Base-by-base conservation (phyloP, 805 yeast genomes). In the Kodamaea kakaduensis region DNA sequence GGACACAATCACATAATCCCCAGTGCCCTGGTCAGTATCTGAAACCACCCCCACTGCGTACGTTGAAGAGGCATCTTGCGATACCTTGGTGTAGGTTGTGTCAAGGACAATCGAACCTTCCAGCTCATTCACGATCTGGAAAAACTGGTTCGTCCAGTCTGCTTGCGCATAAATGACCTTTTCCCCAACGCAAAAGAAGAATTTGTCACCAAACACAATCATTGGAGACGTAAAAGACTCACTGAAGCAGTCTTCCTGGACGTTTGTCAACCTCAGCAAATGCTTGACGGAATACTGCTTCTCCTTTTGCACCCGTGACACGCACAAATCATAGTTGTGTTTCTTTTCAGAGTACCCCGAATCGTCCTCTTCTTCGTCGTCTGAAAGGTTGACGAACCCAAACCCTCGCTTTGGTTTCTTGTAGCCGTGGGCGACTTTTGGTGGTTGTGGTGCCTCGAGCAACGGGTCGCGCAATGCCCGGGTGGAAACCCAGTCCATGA, bases 11-110 rank as follows among this genome's bases (percentile, higher is more conserved):
- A 27, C n/a, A 35, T 54, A 59, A 6, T 51, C 54, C 1, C 67
- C 67, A 3, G 57, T 44, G 17, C 51, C 53, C 2, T 57, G 45
- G 9, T 52, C 39, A n/a, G 38, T 46, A 31, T 63, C 69, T 9
- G 37, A 43, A 2, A 61, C 29, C 17, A 44, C 41, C 9, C 51
- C 45, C 31, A 43, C 25, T 3, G 25, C 33, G 22, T 24, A 23
- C 3, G 15, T 15, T 9, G 15, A 17, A 7, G 27, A 28, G 6
- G 33, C 18, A 15, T 17, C 25, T 2, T 15, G 9, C 6, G 32
- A 9, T 4, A 22, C 22, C 9, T 22, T 6, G 9, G 27, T 27
- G 22, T 34, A 34, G 9, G n/a, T 22, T 1, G 37, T 30, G 3
- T 18, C 7, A 19, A 18, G 17, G 6, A 25, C 16, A 7, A 19